A percentile compares a stretch with the other conserved stretches of the same genome.
These are phyloP conservation scores for Colletotrichum caudatum DNA, from an alignment of 2,329 filamentous ascomycete genomes.

Conservation along the genomic window DNA sequence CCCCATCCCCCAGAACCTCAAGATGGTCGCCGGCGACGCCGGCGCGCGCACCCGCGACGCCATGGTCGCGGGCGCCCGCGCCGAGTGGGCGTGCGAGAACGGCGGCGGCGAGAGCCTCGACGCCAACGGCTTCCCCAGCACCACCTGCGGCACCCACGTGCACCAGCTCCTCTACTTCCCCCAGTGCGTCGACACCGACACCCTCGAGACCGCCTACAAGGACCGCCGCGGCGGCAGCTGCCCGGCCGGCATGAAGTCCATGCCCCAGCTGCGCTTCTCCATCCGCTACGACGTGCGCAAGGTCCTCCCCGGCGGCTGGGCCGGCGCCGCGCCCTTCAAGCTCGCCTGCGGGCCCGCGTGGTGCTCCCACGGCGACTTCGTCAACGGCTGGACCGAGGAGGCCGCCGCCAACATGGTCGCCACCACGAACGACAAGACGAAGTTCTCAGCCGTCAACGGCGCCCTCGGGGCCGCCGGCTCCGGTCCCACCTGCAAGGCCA, in stretches of 20 bases:
- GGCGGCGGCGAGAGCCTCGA: constrained; percentile 49
- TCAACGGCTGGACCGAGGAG: constrained; percentile 61
- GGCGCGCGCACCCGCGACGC: constrained; percentile 56
- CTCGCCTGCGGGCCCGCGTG: constrained; percentile 56
- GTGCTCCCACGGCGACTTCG: constrained; percentile 61
- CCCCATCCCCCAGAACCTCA: constrained; percentile 58
- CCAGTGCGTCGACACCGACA: constrained; percentile 45
- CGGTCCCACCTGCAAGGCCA: constrained; percentile 48
- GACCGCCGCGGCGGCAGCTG: constrained; percentile 51
- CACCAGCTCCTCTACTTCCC: constrained; percentile 62
- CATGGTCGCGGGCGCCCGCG: constrained; percentile 43
- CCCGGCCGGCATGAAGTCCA: constrained; percentile 57
- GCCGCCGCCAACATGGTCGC: constrained; percentile 56
- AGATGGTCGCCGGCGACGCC: constrained; percentile 56
- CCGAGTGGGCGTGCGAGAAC: constrained; percentile 50
- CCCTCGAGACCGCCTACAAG: constrained; percentile 47
- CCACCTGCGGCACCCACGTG: constrained; percentile 68
- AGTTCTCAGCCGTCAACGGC: constrained; percentile 54
- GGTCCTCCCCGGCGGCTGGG: constrained; percentile 58
- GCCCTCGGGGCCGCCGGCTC: constrained; percentile 49
- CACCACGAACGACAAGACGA: constrained; percentile 51
- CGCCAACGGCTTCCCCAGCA: constrained; percentile 78
- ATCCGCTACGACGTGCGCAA: constrained; percentile 61
- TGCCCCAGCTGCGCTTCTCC: constrained; percentile 61
- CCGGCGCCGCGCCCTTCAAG: constrained; percentile 57